A percentile compares a stretch with the other conserved stretches of the same genome.
These are phyloP conservation scores for Ophiocordyceps robertsii DNA, from an alignment of 2,329 filamentous ascomycete genomes.

Conservation along the genomic window DNA sequence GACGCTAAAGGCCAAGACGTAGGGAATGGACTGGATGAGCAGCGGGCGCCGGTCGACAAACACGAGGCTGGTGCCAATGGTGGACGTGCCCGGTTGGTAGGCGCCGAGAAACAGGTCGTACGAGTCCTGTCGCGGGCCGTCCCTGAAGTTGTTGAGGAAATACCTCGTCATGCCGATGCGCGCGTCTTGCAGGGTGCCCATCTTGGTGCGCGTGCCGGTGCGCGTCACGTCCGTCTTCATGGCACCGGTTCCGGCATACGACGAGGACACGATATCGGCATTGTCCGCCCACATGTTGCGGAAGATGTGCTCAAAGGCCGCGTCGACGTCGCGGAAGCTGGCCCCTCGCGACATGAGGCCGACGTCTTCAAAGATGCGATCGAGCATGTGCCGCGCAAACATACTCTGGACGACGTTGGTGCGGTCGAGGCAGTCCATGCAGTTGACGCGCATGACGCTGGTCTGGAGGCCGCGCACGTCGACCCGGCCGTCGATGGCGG, in stretches of 20 bases:
- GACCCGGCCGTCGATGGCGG: conserved; percentile 52
- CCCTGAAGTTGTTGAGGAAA: conserved; percentile 84
- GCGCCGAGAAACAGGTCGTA: conserved; percentile 88
- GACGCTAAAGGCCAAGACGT: conserved; percentile 71
- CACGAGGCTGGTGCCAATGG: conserved; percentile 56
- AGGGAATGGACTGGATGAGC: conserved; percentile 86
- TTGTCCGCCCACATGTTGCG: conserved; percentile 98
- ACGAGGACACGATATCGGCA: conserved; percentile 82
- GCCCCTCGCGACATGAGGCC: conserved; percentile 67
- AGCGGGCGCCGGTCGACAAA: conserved; percentile 79
- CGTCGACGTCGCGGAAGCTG: conserved; percentile 62
- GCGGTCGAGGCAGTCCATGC: conserved; percentile 97
- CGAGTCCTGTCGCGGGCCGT: conserved; percentile 87
- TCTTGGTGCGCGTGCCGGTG: conserved; percentile 77
- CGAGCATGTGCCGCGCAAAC: conserved; percentile 79
- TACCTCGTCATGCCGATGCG: conserved; percentile 84
- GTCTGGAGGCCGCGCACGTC: conserved; percentile 74
- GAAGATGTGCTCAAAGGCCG: conserved; percentile 78
- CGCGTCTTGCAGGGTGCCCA: conserved; percentile 73
- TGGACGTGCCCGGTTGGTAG: conserved; percentile 62
- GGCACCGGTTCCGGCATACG: conserved; percentile 91
- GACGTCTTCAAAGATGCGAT: conserved; percentile 75
- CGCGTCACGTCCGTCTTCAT: conserved; percentile 97
- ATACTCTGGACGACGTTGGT: conserved; percentile 98
- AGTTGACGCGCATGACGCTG: conserved; percentile 91